Evolutionary conservation across 371 early-diverging fungal genomes (phyloP).

Genomic region (Mucor lusitanicus): DNA sequence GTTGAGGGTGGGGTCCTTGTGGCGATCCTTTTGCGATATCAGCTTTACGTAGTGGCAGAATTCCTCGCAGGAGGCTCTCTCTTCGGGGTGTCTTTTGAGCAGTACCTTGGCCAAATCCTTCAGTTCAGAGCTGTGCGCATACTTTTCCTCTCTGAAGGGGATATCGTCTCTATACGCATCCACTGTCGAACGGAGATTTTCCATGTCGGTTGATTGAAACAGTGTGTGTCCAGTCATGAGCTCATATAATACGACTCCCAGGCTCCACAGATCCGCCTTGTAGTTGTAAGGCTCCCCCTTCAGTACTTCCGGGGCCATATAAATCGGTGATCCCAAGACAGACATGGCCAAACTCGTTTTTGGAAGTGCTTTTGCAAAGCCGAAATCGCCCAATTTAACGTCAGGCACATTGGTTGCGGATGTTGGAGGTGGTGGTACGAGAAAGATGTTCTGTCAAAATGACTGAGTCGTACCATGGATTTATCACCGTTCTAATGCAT

Average conservation of each 20-base stretch:
- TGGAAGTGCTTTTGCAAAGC: slow-evolving; percentile 87
- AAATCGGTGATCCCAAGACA: slow-evolving; percentile 92
- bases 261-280: slow-evolving; percentile 94
- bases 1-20: neutral
- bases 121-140: slow-evolving; percentile 48
- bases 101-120: slow-evolving; percentile 75
- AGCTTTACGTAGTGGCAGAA: slow-evolving; percentile 79
- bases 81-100: slow-evolving; percentile 78
- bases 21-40: neutral
- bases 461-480: neutral
- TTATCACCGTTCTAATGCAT: neutral
- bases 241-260: slow-evolving; percentile 93
- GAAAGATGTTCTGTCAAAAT: slow-evolving; percentile 20
- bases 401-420: slow-evolving; percentile 57
- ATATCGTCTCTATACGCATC: slow-evolving; percentile 76
- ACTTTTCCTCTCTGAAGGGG: slow-evolving; percentile 58
- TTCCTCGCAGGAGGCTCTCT: slow-evolving; percentile 87
- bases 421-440: slow-evolving; percentile 30
- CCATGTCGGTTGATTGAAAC: slow-evolving; percentile 87
- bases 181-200: slow-evolving; percentile 82
- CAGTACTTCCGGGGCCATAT: slow-evolving; percentile 97
- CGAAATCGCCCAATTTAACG: slow-evolving; percentile 94
- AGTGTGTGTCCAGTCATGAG: slow-evolving; percentile 87
- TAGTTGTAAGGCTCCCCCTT: slow-evolving; percentile 88
- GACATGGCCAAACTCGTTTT: slow-evolving; percentile 49